These are phyloP conservation scores for Phytophthora constricta DNA, from an alignment of 352 stramenopile genomes.

Conservation along the genomic window DNA sequence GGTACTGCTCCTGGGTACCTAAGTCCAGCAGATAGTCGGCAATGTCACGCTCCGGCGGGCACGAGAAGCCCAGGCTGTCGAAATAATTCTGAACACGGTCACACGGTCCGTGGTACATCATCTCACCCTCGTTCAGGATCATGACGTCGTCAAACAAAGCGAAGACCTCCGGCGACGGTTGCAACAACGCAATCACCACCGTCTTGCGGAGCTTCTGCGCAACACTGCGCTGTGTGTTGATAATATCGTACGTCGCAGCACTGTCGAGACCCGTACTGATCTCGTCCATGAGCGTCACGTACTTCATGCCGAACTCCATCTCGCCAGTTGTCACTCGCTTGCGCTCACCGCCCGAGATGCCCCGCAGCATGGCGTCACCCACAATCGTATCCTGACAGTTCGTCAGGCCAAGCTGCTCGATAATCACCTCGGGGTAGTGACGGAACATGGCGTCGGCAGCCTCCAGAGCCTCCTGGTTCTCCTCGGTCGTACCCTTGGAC, in stretches of 20 bases:
- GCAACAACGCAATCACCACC: constrained; percentile 72
- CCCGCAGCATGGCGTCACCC: neutral
- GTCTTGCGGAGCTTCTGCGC: constrained; percentile 41
- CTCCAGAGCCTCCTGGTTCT: neutral
- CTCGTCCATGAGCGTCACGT: constrained; percentile 86
- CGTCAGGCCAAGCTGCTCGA: neutral
- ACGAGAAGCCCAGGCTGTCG: constrained; percentile 3
- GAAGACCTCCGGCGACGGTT: constrained; percentile 92
- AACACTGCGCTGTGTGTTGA: constrained; percentile 37
- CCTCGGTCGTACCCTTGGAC: neutral
- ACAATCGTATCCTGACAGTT: constrained; percentile 1
- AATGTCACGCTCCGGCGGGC: neutral
- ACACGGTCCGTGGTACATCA: constrained; percentile 33
- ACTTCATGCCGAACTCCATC: constrained; percentile 85
- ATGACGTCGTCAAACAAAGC: constrained; percentile 75
- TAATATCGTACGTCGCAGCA: constrained; percentile 58
- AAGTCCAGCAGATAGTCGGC: constrained; percentile 2
- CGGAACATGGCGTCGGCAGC: neutral
- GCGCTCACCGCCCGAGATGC: constrained; percentile 59
- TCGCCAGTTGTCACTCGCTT: constrained; percentile 68
- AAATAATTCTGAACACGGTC: constrained; percentile 19
- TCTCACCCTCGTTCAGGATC: constrained; percentile 61
- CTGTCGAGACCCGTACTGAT: constrained; percentile 92
- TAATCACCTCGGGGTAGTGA: neutral
- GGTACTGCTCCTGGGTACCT: neutral